Evolutionary conservation across 1,139 yeast species (phyloP).

Genomic region (Taphrina confusa): DNA sequence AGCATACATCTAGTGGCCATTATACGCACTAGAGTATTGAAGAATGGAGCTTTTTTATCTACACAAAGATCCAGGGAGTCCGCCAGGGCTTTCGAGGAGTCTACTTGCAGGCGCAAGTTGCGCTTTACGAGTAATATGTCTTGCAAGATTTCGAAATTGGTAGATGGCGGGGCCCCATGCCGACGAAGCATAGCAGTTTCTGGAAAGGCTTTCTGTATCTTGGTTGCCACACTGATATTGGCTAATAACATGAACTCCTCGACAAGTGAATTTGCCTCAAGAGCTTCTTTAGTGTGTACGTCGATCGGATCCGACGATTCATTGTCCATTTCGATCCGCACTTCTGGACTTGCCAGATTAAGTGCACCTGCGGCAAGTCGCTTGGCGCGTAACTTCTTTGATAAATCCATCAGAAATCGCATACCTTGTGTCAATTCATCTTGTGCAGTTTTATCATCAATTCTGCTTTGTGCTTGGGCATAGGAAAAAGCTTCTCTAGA

Average conservation of each 20-base stretch:
- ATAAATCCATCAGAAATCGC: slow-evolving; percentile 73
- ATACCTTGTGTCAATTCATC: slow-evolving; percentile 89
- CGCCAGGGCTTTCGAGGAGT: slow-evolving; percentile 87
- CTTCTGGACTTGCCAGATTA: slow-evolving; percentile 96
- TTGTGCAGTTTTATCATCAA: slow-evolving; percentile 72
- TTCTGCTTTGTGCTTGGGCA: slow-evolving; percentile 86
- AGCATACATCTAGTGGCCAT: slow-evolving; percentile 99
- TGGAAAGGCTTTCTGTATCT: slow-evolving; percentile 88
- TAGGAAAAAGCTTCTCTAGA: slow-evolving; percentile 95
- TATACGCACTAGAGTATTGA: slow-evolving; percentile 89
- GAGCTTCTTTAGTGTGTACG: slow-evolving; percentile 82
- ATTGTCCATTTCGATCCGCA: slow-evolving; percentile 92
- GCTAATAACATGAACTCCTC: slow-evolving; percentile 99
- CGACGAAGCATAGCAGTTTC: slow-evolving; percentile 97
- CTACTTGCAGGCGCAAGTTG: slow-evolving; percentile 69
- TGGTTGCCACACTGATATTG: slow-evolving; percentile 90
- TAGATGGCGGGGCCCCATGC: slow-evolving; percentile 93
- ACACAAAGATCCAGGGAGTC: slow-evolving; percentile 87
- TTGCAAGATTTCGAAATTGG: slow-evolving; percentile 84
- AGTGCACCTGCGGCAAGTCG: slow-evolving; percentile 94
- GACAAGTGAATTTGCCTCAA: slow-evolving; percentile 91
- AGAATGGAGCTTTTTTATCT: slow-evolving; percentile 80
- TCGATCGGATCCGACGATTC: slow-evolving; percentile 97
- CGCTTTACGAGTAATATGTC: slow-evolving; percentile 87
- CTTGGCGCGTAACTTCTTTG: slow-evolving; percentile 79